A percentile compares a stretch with the other conserved stretches of the same genome.
phyloP scores from a whole-genome alignment of 257 asterid species.

The Solanum virginianum region DNA sequence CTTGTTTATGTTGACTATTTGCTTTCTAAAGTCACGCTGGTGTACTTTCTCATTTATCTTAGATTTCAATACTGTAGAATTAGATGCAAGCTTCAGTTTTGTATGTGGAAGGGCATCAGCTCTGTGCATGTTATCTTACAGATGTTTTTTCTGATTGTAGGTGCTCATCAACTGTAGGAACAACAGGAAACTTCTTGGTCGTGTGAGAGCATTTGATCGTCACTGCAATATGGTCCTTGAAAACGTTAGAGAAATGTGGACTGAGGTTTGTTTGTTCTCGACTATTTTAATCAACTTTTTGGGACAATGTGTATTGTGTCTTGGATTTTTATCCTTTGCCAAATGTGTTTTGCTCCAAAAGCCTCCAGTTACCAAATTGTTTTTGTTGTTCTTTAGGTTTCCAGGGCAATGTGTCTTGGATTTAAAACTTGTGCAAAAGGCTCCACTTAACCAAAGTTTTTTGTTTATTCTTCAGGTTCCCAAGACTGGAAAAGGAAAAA shows the following conservation, averaged over 20 bases:
- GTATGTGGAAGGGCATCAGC: neutral
- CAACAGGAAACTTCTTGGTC: slow-evolving; percentile 74
- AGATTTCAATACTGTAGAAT: neutral
- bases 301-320: neutral
- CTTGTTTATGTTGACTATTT: neutral
- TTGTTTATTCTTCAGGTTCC: slow-evolving; percentile 31
- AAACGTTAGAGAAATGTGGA: slow-evolving; percentile 91
- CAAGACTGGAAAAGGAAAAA: slow-evolving; percentile 83
- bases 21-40: neutral
- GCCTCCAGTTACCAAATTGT: neutral
- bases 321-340: neutral
- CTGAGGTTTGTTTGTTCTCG: slow-evolving; percentile 42
- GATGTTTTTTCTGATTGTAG: slow-evolving; percentile 6
- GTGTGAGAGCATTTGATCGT: slow-evolving; percentile 72
- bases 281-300: neutral
- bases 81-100: neutral
- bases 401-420: slow-evolving; percentile 6
- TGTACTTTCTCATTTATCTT: neutral
- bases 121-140: neutral
- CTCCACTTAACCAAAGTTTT: neutral
- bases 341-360: neutral
- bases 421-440: neutral
- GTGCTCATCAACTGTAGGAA: slow-evolving; percentile 77
- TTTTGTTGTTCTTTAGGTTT: slow-evolving; percentile 22
- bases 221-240: slow-evolving; percentile 95